These are phyloP conservation scores for Plasmopara muralis DNA, from an alignment of 352 stramenopile species.

Conservation along the genomic window DNA sequence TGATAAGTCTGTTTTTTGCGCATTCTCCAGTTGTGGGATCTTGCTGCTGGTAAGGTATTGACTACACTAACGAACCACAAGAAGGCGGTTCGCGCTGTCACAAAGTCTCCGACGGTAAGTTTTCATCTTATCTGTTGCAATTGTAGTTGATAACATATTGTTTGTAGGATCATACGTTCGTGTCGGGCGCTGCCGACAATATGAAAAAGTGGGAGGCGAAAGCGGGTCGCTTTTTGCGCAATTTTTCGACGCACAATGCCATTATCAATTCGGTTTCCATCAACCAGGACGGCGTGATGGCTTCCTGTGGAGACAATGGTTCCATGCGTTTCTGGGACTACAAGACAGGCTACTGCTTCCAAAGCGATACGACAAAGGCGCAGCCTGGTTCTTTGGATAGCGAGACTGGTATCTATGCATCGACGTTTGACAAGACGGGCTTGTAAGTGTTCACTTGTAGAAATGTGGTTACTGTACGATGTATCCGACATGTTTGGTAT, in stretches of 20 bases:
- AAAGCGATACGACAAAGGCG: slow-evolving; percentile 91
- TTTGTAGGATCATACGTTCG: slow-evolving; percentile 92
- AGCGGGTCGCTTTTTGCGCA: slow-evolving; percentile 94
- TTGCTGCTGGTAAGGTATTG: slow-evolving; percentile 96
- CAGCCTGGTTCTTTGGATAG: slow-evolving; percentile 95
- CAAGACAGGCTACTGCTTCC: slow-evolving; percentile 96
- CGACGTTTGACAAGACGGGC: slow-evolving; percentile 96
- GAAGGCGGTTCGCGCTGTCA: slow-evolving; percentile 93
- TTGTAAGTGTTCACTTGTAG: slow-evolving; percentile 38
- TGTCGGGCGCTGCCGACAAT: slow-evolving; percentile 95
- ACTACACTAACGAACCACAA: slow-evolving; percentile 99
- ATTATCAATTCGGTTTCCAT: slow-evolving; percentile 98
- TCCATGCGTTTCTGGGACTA: slow-evolving; percentile 99
- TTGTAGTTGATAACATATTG: neutral
- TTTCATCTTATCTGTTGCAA: neutral
- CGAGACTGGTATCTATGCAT: slow-evolving; percentile 96
- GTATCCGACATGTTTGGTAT: slow-evolving; percentile 3
- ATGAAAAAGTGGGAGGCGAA: slow-evolving; percentile 98
- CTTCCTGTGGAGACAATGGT: slow-evolving; percentile 96
- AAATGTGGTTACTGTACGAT: neutral
- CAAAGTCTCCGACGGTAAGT: slow-evolving; percentile 77
- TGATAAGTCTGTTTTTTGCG: slow-evolving; percentile 1
- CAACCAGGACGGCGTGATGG: slow-evolving; percentile 97
- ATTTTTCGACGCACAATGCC: slow-evolving; percentile 95
- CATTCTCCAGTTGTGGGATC: slow-evolving; percentile 90